Evolutionary conservation across 2,329 filamentous ascomycete species (phyloP).

Genomic region (Clarireedia paspali): DNA sequence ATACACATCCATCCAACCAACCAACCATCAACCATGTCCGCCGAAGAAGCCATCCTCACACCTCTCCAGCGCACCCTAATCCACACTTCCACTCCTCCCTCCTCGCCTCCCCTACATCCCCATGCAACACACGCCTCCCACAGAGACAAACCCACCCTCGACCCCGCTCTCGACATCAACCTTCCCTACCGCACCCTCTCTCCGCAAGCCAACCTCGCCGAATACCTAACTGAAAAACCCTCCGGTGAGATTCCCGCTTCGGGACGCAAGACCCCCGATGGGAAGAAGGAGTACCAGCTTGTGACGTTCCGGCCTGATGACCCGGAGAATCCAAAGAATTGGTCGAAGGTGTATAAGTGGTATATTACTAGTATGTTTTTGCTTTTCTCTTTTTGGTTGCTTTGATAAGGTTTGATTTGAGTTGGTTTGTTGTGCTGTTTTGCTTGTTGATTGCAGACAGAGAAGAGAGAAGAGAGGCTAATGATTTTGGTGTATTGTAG

Average conservation of each 20-base stretch:
- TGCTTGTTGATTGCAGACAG: neutral
- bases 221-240: constrained; percentile 57
- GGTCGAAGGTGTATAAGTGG: constrained; percentile 73
- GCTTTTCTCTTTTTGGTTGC: neutral
- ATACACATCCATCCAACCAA: neutral
- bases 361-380: constrained; percentile 53
- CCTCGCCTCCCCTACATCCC: neutral
- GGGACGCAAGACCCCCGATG: neutral
- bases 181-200: constrained; percentile 60
- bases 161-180: constrained; percentile 38
- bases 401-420: neutral
- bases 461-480: neutral
- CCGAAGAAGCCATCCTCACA: neutral
- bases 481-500: neutral
- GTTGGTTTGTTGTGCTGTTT: neutral
- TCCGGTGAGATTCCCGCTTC: constrained; percentile 45
- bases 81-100: neutral
- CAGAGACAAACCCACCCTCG: constrained; percentile 18
- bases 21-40: neutral
- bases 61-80: neutral
- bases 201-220: constrained; percentile 52
- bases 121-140: constrained; percentile 12
- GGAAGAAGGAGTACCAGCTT: constrained; percentile 41
- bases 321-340: constrained; percentile 78
- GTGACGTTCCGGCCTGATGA: constrained; percentile 67